Evolutionary conservation across 2,329 filamentous ascomycete species (phyloP), one percentile per base, ranked within the genome.

Genomic region (Cladophialophora yegresii): DNA sequence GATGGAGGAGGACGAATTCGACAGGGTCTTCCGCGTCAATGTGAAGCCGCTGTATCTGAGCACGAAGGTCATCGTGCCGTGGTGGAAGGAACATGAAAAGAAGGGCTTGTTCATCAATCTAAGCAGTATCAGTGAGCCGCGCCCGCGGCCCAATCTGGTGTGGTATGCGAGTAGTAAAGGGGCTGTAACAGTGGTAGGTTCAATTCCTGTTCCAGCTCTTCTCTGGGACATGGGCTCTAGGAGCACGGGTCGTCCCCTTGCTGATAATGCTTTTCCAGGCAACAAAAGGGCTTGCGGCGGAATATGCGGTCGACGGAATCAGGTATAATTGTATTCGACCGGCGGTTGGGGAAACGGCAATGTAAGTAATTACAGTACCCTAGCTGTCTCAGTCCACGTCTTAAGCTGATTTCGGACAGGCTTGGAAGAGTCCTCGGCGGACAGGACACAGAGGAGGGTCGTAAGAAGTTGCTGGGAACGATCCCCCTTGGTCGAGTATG

Each of bases 401-500:
- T 16, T 7, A 47, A 23, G 47, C 49, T 54, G 20, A 32, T 8
- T 23, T 32, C 26, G 4, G 4, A 7, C 51, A 62, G 53, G 63
- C 57, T 61, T 45, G 10, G 60, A 22, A 40, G 49, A 36, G 64
- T 61, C 13, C 61, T 63, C 28, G 67, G 67, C 4, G 64, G 53
- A n/a, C 57, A 50, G 28, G 67, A 67, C 54, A 61, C 54, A 23
- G 36, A 62, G 13, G 65, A 69, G 32, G 51, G 56, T 13, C 56
- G 67, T 2, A 36, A 64, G 53, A 67, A 62, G 47, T 26, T 69
- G 20, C 36, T 69, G 28, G 62, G 62, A 3, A 55, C 64, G 26
- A 56, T 63, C n/a, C 72, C 71, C n/a, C 55, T 72, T 10, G 65
- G 69, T 33, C 57, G 68, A 1, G 54, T 69, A 28, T 69, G 72